Evolutionary conservation across 2,329 filamentous ascomycete genomes (phyloP), one percentile per base, ranked within the genome.

Genomic region (Cephalotrichum gorgonifer): DNA sequence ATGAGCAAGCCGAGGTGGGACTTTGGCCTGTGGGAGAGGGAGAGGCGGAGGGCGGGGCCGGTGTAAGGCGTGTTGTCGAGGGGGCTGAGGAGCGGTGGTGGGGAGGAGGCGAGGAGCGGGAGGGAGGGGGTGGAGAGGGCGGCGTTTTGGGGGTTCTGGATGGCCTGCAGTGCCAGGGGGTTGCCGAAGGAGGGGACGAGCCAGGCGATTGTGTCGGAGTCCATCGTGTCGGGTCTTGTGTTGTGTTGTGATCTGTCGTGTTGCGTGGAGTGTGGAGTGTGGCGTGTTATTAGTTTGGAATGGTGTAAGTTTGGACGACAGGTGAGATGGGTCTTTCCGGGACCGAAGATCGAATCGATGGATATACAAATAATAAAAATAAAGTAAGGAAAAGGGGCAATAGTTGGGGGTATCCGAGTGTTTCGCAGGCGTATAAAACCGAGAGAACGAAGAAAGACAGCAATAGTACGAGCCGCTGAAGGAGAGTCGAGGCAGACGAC

Each of bases 201-300:
- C 64, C 64, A 68, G 56, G 65, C 65, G 56, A 68, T 66, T 51
- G 65, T 57, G 50, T 66, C 56, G 42, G 48, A 51, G 31, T 60
- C 51, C 11, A 54, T 49, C 26, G 39, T 27, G 33, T 14, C 27
- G 33, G n/a, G n/a, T n/a, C n/a, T 20, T 28, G 23, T 23, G 28
- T 38, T 25, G 45, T 31, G 11, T 20, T 20, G 20, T 20, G n/a
- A 38, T 38, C 20, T 17, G 14, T 31, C 17, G 17, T n/a, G 38
- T 11, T 44, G 25, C 4, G 11, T 25, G 20, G 17, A 28, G 23
- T 8, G 35, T 28, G 25, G 14, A 6, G 35, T 22, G 31, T 3
- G 33, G 14, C 14, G n/a, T n/a, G n/a, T n/a, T n/a, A n/a, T n/a
- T n/a, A n/a, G n/a, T 20, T 20, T n/a, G 33, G n/a, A n/a, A n/a